Evolutionary conservation across 2,329 filamentous ascomycete genomes (phyloP), one percentile per base, ranked within the genome.

Genomic region (Aspergillus sclerotialis): DNA sequence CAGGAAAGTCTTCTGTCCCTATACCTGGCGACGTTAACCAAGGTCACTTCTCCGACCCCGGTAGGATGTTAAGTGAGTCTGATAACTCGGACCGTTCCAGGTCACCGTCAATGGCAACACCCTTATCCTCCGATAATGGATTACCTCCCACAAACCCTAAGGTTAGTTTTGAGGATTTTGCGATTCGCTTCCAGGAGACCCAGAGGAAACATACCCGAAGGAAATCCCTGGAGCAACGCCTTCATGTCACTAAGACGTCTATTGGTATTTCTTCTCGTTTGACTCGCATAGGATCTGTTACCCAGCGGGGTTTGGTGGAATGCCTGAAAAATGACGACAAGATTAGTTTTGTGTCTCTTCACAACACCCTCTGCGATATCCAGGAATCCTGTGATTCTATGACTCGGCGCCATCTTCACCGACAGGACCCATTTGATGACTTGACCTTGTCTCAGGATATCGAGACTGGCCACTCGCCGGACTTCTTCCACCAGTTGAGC

Each of bases 401-500:
- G 29, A 51, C 53, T 36, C 53, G 48, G 15, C 56, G 47, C 34
- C 49, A 60, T 28, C 42, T 51, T 33, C 55, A 58, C 32, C 52
- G 50, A 19, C 49, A 55, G 40, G 62, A 65, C 38, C 47, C 57
- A 24, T 42, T 54, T 40, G 50, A 60, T 32, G 55, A 58, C 26
- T 50, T 42, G 30, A 37, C 51, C 24, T 39, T 39, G 35, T 39
- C 52, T 53, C 59, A 42, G 60, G 66, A 45, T 67, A 69, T 56
- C 35, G 42, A 52, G 23, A 37, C 52, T 39, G 50, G 52, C 36
- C 55, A 41, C 39, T 45, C 55, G 30, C 51, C 52, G 35, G 59
- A 60, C 39, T 67, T 68, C 40, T 58, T 65, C 36, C 48, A 83
- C 56, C 80, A 88, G 52, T 75, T 96, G 32, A 84, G 88, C 33